These are phyloP conservation scores for Paradendryphiella salina DNA, from an alignment of 2,329 filamentous ascomycete species.

Conservation along the genomic window DNA sequence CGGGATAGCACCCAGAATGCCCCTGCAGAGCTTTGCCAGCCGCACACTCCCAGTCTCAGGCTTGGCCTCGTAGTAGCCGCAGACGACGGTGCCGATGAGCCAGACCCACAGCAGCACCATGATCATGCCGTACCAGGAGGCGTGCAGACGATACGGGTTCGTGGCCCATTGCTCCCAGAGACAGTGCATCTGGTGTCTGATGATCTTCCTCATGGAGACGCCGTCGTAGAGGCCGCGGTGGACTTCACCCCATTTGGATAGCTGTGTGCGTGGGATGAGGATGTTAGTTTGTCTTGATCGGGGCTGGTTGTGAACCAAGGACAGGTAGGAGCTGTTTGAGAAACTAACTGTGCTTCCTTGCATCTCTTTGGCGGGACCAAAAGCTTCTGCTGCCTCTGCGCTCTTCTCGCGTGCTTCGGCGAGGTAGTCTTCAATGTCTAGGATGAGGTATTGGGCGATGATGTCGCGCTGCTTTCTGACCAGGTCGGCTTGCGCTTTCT, in stretches of 20 bases:
- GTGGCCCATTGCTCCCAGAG: constrained; percentile 9
- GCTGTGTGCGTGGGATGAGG: neutral
- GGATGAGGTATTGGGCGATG: constrained; percentile 8
- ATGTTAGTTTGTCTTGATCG: no score
- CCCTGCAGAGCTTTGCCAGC: constrained; percentile 8
- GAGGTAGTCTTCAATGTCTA: constrained; percentile 8
- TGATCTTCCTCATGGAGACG: constrained; percentile 1
- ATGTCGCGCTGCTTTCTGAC: constrained; percentile 3
- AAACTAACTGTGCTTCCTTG: neutral
- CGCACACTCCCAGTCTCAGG: neutral
- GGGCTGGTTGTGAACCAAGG: no score
- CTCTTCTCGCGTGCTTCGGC: neutral
- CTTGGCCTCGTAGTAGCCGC: constrained; percentile 6
- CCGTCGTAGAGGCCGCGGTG: constrained; percentile 7
- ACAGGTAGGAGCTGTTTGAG: no score
- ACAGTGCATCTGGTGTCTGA: neutral
- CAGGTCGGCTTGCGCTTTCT: neutral
- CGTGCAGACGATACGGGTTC: constrained; percentile 13
- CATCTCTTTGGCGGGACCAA: neutral
- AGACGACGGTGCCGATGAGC: constrained; percentile 11
- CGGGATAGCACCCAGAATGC: constrained; percentile 10
- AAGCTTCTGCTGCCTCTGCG: constrained; percentile 1
- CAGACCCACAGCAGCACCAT: constrained; percentile 5
- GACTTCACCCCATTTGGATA: neutral
- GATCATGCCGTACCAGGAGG: constrained; percentile 9